Evolutionary conservation across 352 stramenopile genomes (phyloP), one percentile per base, ranked within the genome.

Genomic region (Blastocystis sp.): DNA sequence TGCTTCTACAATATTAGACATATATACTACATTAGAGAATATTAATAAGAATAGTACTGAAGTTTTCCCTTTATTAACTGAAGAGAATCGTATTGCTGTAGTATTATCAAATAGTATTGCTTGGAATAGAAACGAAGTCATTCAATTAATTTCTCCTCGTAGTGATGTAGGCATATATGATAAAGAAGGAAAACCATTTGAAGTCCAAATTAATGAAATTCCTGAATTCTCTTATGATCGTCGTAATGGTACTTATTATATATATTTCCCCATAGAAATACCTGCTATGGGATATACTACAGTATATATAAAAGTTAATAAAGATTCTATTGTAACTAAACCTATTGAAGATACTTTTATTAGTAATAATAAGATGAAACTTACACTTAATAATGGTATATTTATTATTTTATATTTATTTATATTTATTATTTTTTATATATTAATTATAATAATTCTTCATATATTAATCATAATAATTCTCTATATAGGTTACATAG

Each of bases 61-160:
- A n/a, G n/a, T n/a, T n/a, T n/a, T n/a, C 49, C 71, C 72, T 33
- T 55, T 56, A 40, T 18, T 31, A 27, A 74, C 69, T 54, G 52
- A 76, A 1, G 64, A 55, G 2, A 4, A 59, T 24, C 44, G 55
- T 41, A 25, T 80, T 1, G 67, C 66, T 27, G 6, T 64, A 27
- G 18, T 75, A 10, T 49, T 76, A 5, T 34, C 70, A 7, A 65
- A 58, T 39, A 24, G 66, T 24, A 9, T 47, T 9, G 73, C 65
- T 30, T 56, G 70, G 23, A 11, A 30, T 24, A 42, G 66, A 32
- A 65, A 54, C 7, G 70, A 69, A 30, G 52, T 73, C n/a, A 36
- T 83, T 25, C 65, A 70, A 0, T 33, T 84, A 3, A 75, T 75
- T 16, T 64, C 84, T 34, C 62, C 55, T 23, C 45, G 43, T 32